Conservation (phyloP, 1,284 basidiomycete genomes). For the Pseudozyma pruni region DNA sequence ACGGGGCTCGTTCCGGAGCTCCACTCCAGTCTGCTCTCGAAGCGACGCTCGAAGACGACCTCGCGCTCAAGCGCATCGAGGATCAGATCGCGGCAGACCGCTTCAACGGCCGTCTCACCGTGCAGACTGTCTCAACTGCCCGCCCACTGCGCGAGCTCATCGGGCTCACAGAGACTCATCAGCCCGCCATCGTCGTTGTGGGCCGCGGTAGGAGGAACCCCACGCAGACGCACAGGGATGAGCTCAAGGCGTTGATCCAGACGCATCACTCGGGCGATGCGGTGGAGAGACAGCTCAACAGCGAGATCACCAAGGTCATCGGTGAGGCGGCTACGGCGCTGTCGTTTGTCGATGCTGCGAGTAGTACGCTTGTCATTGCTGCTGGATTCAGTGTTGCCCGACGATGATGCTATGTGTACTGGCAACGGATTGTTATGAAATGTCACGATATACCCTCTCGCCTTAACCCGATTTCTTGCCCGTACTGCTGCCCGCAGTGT, state of each 20-base stretch:
- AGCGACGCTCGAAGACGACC: slow-evolving; percentile 55
- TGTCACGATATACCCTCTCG: slow-evolving; percentile 3
- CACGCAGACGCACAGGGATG: slow-evolving; percentile 58
- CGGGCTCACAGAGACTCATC: slow-evolving; percentile 16
- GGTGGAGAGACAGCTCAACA: slow-evolving; percentile 46
- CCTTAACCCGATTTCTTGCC: background rate
- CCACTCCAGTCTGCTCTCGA: slow-evolving; percentile 42
- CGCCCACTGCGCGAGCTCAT: slow-evolving; percentile 40
- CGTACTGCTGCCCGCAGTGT: background rate
- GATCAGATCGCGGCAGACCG: slow-evolving; percentile 34
- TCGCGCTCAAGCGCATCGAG: slow-evolving; percentile 47
- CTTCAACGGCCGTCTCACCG: slow-evolving; percentile 21
- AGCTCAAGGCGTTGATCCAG: slow-evolving; percentile 46
- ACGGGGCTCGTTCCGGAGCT: slow-evolving; percentile 9
- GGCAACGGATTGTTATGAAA: background rate
- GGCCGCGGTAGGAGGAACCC: slow-evolving; percentile 57
- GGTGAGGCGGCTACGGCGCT: slow-evolving; percentile 57
- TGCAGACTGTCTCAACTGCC: slow-evolving; percentile 29
- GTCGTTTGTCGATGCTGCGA: slow-evolving; percentile 18
- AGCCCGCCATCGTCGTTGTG: slow-evolving; percentile 53
- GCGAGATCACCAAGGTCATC: slow-evolving; percentile 61
- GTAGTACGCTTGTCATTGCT: slow-evolving; percentile 53
- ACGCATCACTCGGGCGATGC: slow-evolving; percentile 17
- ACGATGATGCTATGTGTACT: background rate
- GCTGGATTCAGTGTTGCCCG: slow-evolving; percentile 29